Conservation (phyloP, 768 basidiomycete species). For the Rickenella mellea region DNA sequence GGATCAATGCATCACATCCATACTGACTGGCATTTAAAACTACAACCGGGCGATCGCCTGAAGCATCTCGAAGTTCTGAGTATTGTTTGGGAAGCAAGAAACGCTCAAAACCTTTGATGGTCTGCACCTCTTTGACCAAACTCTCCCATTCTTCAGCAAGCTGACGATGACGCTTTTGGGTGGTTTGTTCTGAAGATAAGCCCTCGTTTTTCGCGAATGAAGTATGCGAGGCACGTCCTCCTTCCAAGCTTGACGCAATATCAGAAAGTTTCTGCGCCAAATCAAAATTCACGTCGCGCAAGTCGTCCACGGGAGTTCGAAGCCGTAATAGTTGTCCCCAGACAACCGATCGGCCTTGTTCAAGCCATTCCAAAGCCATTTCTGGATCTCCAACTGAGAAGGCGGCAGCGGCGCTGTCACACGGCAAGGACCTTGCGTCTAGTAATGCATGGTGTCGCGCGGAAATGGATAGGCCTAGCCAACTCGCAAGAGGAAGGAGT, state of each 20-base stretch:
- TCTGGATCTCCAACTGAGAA: constrained; percentile 5
- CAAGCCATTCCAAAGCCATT: constrained; percentile 18
- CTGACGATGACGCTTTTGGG: too few species aligned
- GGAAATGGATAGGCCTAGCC: too few species aligned
- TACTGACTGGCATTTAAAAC: constrained; percentile 9
- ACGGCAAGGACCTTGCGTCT: too few species aligned
- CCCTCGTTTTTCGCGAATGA: too few species aligned
- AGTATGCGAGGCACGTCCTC: too few species aligned
- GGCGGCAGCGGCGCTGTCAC: constrained; percentile 9
- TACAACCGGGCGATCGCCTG: constrained; percentile 11
- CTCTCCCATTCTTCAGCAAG: too few species aligned
- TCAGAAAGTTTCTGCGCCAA: too few species aligned
- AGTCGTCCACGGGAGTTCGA: constrained; percentile 16
- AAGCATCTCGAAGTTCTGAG: constrained; percentile 8
- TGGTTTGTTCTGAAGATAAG: too few species aligned
- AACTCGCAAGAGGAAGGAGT: too few species aligned
- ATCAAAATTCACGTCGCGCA: too few species aligned
- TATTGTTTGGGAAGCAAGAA: constrained; percentile 11
- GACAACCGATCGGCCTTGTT: constrained; percentile 18
- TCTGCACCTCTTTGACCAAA: constrained; percentile 8
- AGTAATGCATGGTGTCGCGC: too few species aligned
- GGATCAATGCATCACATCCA: constrained; percentile 9
- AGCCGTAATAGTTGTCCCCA: constrained; percentile 19
- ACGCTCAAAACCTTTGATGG: constrained; percentile 8
- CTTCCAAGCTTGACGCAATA: too few species aligned